These are phyloP conservation scores for Jamesozyma rosinii DNA, from an alignment of 805 yeast species.

Conservation along the genomic window DNA sequence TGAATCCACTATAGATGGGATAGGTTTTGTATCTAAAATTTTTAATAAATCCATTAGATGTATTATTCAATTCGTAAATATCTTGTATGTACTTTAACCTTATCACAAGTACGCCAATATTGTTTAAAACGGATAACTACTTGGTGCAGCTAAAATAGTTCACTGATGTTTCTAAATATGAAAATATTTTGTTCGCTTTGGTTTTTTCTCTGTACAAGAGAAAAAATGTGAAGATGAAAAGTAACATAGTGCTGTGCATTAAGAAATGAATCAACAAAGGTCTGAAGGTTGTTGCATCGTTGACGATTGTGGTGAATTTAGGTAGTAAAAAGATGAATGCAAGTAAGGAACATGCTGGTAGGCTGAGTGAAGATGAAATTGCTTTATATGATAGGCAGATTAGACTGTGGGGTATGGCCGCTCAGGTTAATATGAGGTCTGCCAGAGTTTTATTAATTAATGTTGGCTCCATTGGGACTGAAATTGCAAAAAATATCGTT, in stretches of 20 bases:
- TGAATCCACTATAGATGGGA: conserved; percentile 64
- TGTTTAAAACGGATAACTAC: no score
- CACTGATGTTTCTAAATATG: background rate
- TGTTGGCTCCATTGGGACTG: conserved; percentile 71
- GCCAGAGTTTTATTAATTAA: conserved; percentile 65
- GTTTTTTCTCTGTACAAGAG: background rate
- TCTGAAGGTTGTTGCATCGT: no score
- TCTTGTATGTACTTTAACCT: no score
- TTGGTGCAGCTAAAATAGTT: no score
- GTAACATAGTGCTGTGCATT: no score
- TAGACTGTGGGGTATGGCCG: conserved; percentile 91
- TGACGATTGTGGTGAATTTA: no score
- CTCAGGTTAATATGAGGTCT: conserved; percentile 67
- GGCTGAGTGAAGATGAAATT: conserved; percentile 55
- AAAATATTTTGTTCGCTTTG: background rate
- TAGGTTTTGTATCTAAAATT: conserved; percentile 76
- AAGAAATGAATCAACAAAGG: no score
- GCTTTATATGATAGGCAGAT: conserved; percentile 93
- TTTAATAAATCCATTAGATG: conserved; percentile 57
- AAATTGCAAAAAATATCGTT: conserved; percentile 72
- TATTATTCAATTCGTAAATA: background rate
- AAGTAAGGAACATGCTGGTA: background rate
- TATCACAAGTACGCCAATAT: no score
- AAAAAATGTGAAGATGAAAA: no score
- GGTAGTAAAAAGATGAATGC: background rate